Percentiles rank a stretch among this genome's conserved stretches.
phyloP scores from a whole-genome alignment of 2,329 filamentous ascomycete genomes.

The Stenocarpella maydis region DNA sequence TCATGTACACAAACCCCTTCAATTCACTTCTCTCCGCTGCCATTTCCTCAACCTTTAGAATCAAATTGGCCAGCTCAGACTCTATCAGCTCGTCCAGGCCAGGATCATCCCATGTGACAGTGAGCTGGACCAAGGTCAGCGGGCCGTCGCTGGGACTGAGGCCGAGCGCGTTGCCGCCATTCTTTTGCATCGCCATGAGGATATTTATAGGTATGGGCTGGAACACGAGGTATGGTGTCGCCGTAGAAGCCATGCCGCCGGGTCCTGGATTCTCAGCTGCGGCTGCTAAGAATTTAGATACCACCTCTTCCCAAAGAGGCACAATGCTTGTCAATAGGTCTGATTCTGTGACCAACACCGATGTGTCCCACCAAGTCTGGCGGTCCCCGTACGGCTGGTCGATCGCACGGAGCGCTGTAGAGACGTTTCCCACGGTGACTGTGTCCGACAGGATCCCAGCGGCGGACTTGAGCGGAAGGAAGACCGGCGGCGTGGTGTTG shows the following conservation, averaged over 20 bases:
- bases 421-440: conserved; percentile 40
- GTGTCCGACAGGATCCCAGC: conserved; percentile 33
- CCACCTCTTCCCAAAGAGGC: conserved; percentile 15
- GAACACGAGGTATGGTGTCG: conserved; percentile 43
- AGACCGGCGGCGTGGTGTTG: not conserved
- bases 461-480: not conserved
- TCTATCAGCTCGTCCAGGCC: conserved; percentile 44
- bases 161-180: conserved; percentile 53
- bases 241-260: not conserved
- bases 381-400: conserved; percentile 40
- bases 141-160: conserved; percentile 47
- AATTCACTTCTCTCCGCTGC: conserved; percentile 42
- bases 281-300: not conserved
- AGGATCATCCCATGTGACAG: conserved; percentile 39
- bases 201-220: conserved; percentile 51
- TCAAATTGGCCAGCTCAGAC: conserved; percentile 29
- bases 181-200: conserved; percentile 42
- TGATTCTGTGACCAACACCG: conserved; percentile 39
- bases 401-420: conserved; percentile 39
- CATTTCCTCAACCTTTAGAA: conserved; percentile 40
- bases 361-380: conserved; percentile 44
- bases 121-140: conserved; percentile 45
- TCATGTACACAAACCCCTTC: conserved; percentile 27
- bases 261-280: not conserved
- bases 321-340: conserved; percentile 39